Percentiles rank a stretch among this genome's conserved stretches.
phyloP scores from a whole-genome alignment of 495 filamentous ascomycete genomes.

The Neurospora tetrasperma region DNA sequence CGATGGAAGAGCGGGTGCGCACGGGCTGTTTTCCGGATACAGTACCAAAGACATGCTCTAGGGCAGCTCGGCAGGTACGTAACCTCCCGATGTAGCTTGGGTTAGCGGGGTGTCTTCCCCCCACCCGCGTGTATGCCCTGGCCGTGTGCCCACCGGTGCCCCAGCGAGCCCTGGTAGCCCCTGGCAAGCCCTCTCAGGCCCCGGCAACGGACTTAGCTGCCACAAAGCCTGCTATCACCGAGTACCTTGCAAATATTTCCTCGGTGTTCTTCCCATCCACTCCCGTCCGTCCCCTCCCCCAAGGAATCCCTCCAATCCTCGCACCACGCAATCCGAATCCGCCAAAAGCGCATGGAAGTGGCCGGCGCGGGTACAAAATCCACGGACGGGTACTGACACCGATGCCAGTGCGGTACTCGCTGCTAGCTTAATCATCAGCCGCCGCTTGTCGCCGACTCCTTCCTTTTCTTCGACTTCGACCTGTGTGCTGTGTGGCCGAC shows the following conservation, averaged over 20 bases:
- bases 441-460: neutral
- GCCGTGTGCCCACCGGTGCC: neutral
- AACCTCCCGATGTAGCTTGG: neutral
- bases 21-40: neutral
- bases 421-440: slow-evolving; percentile 12
- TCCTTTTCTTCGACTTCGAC: neutral
- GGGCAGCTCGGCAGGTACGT: neutral
- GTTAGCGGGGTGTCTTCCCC: neutral
- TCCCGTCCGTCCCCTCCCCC: neutral
- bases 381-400: slow-evolving; percentile 21
- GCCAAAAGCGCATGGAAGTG: neutral
- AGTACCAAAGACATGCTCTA: neutral
- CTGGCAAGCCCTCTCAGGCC: neutral
- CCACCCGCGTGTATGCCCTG: neutral
- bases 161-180: neutral
- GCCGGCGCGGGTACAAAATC: slow-evolving; percentile 1
- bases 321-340: neutral
- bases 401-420: slow-evolving; percentile 3
- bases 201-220: neutral
- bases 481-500: neutral
- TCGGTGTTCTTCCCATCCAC: neutral
- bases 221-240: neutral
- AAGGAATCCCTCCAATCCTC: neutral
- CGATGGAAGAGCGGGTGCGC: neutral
- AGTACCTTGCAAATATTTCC: neutral